Conservation (phyloP, 768 basidiomycete genomes). For the Kondoa subrosea region DNA sequence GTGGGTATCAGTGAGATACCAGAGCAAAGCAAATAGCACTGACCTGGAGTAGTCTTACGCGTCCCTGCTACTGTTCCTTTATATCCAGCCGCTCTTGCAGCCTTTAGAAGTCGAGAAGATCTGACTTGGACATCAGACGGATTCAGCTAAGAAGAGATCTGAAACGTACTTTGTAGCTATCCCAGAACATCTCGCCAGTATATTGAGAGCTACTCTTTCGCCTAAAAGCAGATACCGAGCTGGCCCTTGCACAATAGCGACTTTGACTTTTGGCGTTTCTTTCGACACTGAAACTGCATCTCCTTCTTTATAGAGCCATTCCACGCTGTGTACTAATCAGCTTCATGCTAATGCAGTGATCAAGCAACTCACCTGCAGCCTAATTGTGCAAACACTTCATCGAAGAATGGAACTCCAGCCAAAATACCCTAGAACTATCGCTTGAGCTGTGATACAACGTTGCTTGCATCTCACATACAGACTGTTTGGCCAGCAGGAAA, state of each 20-base stretch:
- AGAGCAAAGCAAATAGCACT: neutral
- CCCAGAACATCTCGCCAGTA: conserved; percentile 85
- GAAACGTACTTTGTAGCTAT: conserved; percentile 73
- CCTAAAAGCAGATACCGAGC: conserved; percentile 75
- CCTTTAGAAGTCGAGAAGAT: conserved; percentile 62
- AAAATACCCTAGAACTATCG: conserved; percentile 42
- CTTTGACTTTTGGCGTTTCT: conserved; percentile 39
- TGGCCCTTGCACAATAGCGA: conserved; percentile 81
- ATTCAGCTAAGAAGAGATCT: neutral
- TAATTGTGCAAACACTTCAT: conserved; percentile 73
- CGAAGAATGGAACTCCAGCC: conserved; percentile 89
- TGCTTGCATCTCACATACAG: too few species aligned
- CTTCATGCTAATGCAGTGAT: neutral
- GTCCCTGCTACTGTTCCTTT: conserved; percentile 83
- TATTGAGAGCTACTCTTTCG: conserved; percentile 80
- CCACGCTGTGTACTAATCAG: conserved; percentile 44
- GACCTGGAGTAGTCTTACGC: conserved; percentile 87
- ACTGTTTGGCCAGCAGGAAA: conserved; percentile 76
- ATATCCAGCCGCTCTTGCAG: conserved; percentile 62
- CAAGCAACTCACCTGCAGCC: conserved; percentile 60
- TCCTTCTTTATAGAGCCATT: conserved; percentile 84
- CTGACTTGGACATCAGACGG: conserved; percentile 35
- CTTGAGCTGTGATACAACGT: neutral
- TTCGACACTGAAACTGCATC: conserved; percentile 60
- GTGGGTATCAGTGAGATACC: neutral